Evolutionary conservation across 1,139 yeast genomes (phyloP).

Genomic region (Fermentozyma sake): DNA sequence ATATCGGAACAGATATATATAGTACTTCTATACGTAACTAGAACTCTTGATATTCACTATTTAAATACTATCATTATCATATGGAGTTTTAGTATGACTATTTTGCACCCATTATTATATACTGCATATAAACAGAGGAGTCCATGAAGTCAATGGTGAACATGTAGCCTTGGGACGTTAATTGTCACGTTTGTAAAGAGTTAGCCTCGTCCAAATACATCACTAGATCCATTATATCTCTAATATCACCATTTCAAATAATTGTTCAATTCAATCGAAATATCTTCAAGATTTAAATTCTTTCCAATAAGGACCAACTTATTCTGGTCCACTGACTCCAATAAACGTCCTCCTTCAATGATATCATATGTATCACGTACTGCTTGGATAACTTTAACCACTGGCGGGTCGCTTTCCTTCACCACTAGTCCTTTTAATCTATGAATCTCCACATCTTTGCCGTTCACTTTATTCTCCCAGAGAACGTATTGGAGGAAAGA

Average conservation of each 20-base stretch:
- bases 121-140: no score
- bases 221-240: no score
- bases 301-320: slow-evolving; percentile 86
- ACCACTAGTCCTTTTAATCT: slow-evolving; percentile 72
- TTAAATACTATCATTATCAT: no score
- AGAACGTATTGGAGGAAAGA: slow-evolving; percentile 57
- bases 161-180: no score
- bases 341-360: slow-evolving; percentile 45
- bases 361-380: slow-evolving; percentile 90
- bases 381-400: slow-evolving; percentile 78
- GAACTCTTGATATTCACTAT: no score
- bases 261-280: slow-evolving; percentile 21
- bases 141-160: no score
- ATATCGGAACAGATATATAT: no score
- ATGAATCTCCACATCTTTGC: slow-evolving; percentile 59
- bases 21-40: no score
- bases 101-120: no score
- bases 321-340: slow-evolving; percentile 33
- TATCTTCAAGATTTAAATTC: slow-evolving; percentile 33
- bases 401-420: slow-evolving; percentile 7
- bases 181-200: no score
- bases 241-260: slow-evolving; percentile 10
- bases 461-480: slow-evolving; percentile 57
- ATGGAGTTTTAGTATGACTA: no score
- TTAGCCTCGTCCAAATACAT: no score